A percentile compares a stretch with the other conserved stretches of the same genome.
These are phyloP conservation scores for Wallacemonas sp. DNA, from an alignment of 208 protist species.

Conservation along the genomic window DNA sequence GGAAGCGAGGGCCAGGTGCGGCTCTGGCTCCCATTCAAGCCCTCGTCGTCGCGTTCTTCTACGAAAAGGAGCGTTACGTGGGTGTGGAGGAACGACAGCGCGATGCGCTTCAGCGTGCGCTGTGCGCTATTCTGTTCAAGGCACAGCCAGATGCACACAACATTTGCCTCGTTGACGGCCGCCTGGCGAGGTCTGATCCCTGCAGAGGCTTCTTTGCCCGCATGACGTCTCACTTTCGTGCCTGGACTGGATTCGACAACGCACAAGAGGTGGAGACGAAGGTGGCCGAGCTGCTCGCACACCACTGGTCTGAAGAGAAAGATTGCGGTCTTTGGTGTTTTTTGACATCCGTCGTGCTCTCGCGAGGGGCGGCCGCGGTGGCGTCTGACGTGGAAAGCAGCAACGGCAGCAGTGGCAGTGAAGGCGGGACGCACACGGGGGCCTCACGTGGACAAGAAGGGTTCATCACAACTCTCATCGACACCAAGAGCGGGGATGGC, in stretches of 20 bases:
- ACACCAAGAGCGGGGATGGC: slow-evolving; percentile 28
- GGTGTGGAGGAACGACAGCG: slow-evolving; percentile 42
- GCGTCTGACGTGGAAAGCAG: slow-evolving; percentile 25
- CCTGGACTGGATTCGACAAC: slow-evolving; percentile 36
- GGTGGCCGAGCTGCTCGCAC: slow-evolving; percentile 30
- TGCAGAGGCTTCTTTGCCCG: background rate
- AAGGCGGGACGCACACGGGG: slow-evolving; percentile 5
- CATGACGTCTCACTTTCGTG: slow-evolving; percentile 15
- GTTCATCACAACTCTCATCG: slow-evolving; percentile 16
- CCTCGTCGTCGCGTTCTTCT: slow-evolving; percentile 63
- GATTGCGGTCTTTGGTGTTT: slow-evolving; percentile 73
- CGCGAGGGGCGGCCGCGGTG: slow-evolving; percentile 45
- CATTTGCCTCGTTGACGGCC: slow-evolving; percentile 62
- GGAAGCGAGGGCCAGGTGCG: slow-evolving; percentile 51
- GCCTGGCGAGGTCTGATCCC: background rate
- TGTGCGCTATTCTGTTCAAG: slow-evolving; percentile 49
- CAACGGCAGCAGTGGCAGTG: background rate
- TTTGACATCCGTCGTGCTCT: slow-evolving; percentile 70
- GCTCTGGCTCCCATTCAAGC: slow-evolving; percentile 73
- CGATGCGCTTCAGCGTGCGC: slow-evolving; percentile 50
- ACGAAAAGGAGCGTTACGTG: slow-evolving; percentile 61
- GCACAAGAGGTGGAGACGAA: slow-evolving; percentile 44
- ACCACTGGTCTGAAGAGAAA: slow-evolving; percentile 52
- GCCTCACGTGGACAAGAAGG: too few relatives aligned
- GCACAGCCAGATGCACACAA: slow-evolving; percentile 56